These are phyloP conservation scores for Ogataea angusta DNA, from an alignment of 805 yeast species.

Conservation along the genomic window DNA sequence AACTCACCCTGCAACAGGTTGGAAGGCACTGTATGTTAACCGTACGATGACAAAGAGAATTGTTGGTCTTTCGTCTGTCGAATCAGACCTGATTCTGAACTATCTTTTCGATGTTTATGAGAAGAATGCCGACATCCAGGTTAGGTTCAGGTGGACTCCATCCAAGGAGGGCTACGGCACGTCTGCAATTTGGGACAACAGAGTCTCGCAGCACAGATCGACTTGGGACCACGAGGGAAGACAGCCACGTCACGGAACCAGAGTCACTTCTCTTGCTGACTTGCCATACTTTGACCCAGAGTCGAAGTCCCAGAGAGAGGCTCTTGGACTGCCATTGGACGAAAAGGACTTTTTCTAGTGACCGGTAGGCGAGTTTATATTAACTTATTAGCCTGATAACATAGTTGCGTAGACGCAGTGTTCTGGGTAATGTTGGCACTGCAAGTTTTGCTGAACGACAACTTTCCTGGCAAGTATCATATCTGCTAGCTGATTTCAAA, in stretches of 20 bases:
- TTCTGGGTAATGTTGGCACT: no score
- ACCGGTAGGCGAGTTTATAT: no score
- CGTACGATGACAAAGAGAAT: conserved; percentile 49
- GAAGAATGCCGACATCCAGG: conserved; percentile 53
- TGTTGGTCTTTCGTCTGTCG: conserved; percentile 49
- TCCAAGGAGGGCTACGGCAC: conserved; percentile 37
- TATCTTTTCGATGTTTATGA: conserved; percentile 42
- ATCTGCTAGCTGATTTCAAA: no score
- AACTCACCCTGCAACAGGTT: conserved; percentile 64
- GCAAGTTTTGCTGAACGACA: no score
- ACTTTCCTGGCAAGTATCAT: no score
- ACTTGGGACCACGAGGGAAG: conserved; percentile 41
- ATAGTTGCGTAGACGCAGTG: no score
- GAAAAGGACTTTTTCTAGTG: conserved; percentile 6
- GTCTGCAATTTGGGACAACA: conserved; percentile 48
- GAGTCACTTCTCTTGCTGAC: conserved; percentile 54
- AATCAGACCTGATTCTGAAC: conserved; percentile 46
- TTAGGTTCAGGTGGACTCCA: conserved; percentile 45
- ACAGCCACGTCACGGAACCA: conserved; percentile 48
- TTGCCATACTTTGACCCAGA: conserved; percentile 47
- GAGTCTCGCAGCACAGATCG: conserved; percentile 42
- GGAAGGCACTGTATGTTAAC: conserved; percentile 56
- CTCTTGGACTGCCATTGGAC: conserved; percentile 36
- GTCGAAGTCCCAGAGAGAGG: conserved; percentile 51
- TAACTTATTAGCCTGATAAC: no score